Conservation (phyloP, 2,329 filamentous ascomycete species). For the Orbilia blumenaviensis region DNA sequence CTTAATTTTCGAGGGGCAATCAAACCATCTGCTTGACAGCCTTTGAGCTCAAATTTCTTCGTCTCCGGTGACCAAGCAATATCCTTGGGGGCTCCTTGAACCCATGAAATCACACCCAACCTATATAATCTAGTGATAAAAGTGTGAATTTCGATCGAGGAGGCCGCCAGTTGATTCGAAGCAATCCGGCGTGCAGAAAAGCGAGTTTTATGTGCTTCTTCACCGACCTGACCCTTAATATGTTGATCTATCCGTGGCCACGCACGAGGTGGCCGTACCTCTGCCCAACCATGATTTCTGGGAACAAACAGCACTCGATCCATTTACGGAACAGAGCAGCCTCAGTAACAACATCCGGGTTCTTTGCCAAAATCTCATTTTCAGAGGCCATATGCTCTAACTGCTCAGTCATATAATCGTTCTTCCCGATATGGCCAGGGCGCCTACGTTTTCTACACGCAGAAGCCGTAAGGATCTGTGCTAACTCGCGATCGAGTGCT, state of each 20-base stretch:
- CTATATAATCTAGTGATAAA: slow-evolving; percentile 5
- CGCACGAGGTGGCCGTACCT: background rate
- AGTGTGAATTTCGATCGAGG: background rate
- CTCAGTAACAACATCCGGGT: background rate
- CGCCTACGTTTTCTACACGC: background rate
- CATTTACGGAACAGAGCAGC: background rate
- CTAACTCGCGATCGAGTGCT: background rate
- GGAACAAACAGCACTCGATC: background rate
- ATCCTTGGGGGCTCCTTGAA: background rate
- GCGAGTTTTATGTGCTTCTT: background rate
- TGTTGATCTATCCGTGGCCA: background rate
- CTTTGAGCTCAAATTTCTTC: background rate
- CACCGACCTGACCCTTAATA: background rate
- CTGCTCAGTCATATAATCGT: background rate
- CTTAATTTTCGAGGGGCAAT: background rate
- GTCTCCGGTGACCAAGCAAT: background rate
- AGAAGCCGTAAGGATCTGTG: background rate
- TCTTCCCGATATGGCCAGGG: background rate
- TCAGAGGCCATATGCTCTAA: background rate
- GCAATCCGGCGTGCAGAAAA: background rate
- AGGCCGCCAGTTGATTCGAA: background rate
- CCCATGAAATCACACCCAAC: slow-evolving; percentile 11
- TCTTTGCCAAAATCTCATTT: background rate
- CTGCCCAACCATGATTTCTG: background rate
- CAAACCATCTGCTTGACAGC: background rate